Percentiles rank a stretch among this genome's conserved stretches.
phyloP scores from a whole-genome alignment of 257 asterid genomes.

The Linaria vulgaris region DNA sequence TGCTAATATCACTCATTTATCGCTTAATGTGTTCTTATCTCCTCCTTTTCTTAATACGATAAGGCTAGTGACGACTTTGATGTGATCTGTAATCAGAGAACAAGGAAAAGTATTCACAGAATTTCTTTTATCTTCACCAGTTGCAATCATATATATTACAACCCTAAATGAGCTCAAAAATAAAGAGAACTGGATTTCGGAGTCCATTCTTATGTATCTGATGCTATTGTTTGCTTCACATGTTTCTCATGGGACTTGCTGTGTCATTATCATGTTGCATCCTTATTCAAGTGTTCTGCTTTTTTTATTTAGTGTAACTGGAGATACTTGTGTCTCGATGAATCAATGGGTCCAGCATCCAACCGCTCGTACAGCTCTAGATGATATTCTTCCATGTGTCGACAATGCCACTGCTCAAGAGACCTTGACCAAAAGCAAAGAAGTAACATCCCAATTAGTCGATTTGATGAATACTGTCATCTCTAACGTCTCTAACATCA shows the following conservation, averaged over 20 bases:
- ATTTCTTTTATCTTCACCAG: too few relatives aligned
- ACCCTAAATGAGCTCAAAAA: too few relatives aligned
- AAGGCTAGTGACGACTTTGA: too few relatives aligned
- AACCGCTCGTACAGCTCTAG: slow-evolving; percentile 77
- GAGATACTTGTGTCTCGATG: slow-evolving; percentile 87
- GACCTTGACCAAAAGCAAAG: slow-evolving; percentile 58
- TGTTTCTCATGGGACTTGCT: too few relatives aligned
- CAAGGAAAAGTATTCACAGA: too few relatives aligned
- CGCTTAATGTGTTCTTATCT: neutral
- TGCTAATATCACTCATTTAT: neutral
- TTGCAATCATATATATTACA: too few relatives aligned
- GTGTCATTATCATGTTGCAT: neutral
- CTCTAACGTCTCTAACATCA: slow-evolving; percentile 76
- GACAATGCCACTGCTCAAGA: slow-evolving; percentile 78
- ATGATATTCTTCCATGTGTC: slow-evolving; percentile 78
- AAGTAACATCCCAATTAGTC: slow-evolving; percentile 71
- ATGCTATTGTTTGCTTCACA: too few relatives aligned
- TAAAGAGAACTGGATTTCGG: too few relatives aligned
- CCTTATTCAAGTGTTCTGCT: slow-evolving; percentile 13
- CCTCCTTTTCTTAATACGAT: too few relatives aligned
- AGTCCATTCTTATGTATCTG: too few relatives aligned
- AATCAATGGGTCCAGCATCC: slow-evolving; percentile 83
- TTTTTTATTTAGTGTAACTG: slow-evolving; percentile 33
- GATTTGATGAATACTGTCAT: slow-evolving; percentile 62
- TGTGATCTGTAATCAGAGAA: too few relatives aligned